These are phyloP conservation scores for Linnemannia elongata DNA, from an alignment of 192 early-diverging fungal genomes.

Conservation along the genomic window DNA sequence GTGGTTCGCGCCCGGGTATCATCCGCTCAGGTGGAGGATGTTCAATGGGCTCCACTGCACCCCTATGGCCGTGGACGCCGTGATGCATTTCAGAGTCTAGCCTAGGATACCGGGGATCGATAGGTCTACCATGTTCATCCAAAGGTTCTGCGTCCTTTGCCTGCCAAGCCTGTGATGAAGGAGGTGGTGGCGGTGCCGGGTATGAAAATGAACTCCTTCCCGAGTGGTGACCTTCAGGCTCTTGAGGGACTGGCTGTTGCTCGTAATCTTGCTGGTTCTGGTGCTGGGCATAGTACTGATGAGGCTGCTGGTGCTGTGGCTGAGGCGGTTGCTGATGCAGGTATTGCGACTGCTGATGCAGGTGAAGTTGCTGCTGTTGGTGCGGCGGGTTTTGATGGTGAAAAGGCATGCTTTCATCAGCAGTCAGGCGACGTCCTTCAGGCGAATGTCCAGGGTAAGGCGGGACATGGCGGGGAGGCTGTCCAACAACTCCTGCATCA, in stretches of 20 bases:
- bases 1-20: not conserved
- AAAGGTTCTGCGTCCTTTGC: not conserved
- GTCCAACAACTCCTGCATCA: not conserved
- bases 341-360: not conserved
- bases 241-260: not conserved
- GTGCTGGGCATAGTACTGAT: not conserved
- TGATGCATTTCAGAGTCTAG: not conserved
- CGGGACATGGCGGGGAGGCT: not conserved
- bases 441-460: conserved; percentile 1
- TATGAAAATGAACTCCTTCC: conserved; percentile 10
- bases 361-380: not conserved
- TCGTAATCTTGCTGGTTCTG: not conserved
- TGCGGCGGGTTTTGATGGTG: not conserved
- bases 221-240: not conserved
- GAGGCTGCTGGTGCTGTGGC: not conserved
- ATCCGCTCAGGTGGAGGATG: conserved; percentile 2
- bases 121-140: not conserved
- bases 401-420: not conserved
- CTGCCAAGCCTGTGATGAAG: conserved; percentile 4
- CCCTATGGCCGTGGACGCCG: conserved; percentile 1
- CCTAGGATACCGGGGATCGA: conserved; percentile 9
- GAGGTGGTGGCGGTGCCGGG: not conserved
- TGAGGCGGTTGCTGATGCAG: conserved; percentile 1
- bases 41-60: not conserved
- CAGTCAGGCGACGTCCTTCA: conserved; percentile 1